Percentiles rank a stretch among this genome's conserved stretches.
phyloP scores from a whole-genome alignment of 2,329 filamentous ascomycete genomes.

The Dryadomyces quercivorus region DNA sequence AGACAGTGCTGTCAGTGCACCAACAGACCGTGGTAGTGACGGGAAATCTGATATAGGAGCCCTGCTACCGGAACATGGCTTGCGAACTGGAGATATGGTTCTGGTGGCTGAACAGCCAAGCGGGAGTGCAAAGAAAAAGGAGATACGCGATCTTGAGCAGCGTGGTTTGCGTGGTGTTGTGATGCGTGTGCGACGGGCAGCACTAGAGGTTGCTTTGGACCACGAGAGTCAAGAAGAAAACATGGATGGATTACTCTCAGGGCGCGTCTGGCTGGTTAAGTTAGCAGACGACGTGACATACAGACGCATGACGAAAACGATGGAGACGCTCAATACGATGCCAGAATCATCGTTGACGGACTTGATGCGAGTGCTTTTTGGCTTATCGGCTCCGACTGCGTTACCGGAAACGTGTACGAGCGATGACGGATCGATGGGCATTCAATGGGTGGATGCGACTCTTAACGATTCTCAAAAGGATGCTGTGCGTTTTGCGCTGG shows the following conservation, averaged over 20 bases:
- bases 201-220: slow-evolving; percentile 56
- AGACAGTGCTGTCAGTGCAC: slow-evolving; percentile 40
- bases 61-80: slow-evolving; percentile 61
- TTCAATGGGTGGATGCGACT: slow-evolving; percentile 49
- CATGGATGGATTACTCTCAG: slow-evolving; percentile 21
- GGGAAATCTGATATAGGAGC: slow-evolving; percentile 6
- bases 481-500: slow-evolving; percentile 70
- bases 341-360: slow-evolving; percentile 41
- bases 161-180: slow-evolving; percentile 61
- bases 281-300: slow-evolving; percentile 58
- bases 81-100: slow-evolving; percentile 68
- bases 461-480: slow-evolving; percentile 57
- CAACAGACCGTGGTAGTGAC: background rate
- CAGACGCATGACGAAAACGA: slow-evolving; percentile 50
- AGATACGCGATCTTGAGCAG: slow-evolving; percentile 58
- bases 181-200: slow-evolving; percentile 44
- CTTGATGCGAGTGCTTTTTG: slow-evolving; percentile 52
- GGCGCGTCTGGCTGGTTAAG: slow-evolving; percentile 51
- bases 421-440: slow-evolving; percentile 25
- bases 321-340: slow-evolving; percentile 49
- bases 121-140: slow-evolving; percentile 59
- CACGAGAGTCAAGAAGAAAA: slow-evolving; percentile 45
- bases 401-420: slow-evolving; percentile 15
- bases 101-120: slow-evolving; percentile 62
- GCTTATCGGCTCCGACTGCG: slow-evolving; percentile 38